These are phyloP conservation scores for Neonectria hederae DNA, from an alignment of 2,329 filamentous ascomycete species.

Conservation along the genomic window DNA sequence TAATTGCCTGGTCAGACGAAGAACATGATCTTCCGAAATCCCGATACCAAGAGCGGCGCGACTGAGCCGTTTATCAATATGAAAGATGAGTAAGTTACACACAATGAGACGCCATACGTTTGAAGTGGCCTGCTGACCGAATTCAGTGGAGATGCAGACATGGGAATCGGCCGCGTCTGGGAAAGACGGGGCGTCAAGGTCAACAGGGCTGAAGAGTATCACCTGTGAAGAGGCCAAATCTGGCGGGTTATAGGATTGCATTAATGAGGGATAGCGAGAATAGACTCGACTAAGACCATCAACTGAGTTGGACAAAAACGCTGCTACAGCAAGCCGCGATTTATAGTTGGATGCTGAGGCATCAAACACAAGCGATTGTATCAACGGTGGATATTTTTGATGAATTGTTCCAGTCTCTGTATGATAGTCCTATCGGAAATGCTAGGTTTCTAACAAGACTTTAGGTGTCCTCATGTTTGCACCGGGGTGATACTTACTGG, in stretches of 20 bases:
- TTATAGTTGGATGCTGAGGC: neutral
- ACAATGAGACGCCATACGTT: rapidly evolving
- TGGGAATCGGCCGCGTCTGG: conserved; percentile 36
- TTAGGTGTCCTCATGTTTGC: no score
- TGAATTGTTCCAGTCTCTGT: no score
- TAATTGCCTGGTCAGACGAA: conserved; percentile 28
- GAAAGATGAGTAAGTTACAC: conserved; percentile 37
- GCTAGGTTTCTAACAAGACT: no score
- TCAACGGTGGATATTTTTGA: neutral
- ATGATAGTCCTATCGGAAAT: no score
- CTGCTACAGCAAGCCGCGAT: neutral
- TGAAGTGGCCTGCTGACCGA: rapidly evolving
- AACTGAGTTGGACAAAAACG: neutral
- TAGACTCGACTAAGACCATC: no score
- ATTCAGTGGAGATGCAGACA: conserved; percentile 31
- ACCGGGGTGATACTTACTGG: no score
- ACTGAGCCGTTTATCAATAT: conserved; percentile 32
- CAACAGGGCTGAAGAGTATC: conserved; percentile 32
- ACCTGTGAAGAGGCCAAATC: conserved; percentile 24
- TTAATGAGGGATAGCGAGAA: neutral
- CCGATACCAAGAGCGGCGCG: conserved; percentile 26
- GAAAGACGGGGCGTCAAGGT: conserved; percentile 37
- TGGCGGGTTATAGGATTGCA: neutral
- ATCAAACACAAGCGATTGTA: neutral
- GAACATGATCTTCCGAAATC: conserved; percentile 42